phyloP scores from a whole-genome alignment of 2,329 filamentous ascomycete species.

The Colletotrichum noveboracense region DNA sequence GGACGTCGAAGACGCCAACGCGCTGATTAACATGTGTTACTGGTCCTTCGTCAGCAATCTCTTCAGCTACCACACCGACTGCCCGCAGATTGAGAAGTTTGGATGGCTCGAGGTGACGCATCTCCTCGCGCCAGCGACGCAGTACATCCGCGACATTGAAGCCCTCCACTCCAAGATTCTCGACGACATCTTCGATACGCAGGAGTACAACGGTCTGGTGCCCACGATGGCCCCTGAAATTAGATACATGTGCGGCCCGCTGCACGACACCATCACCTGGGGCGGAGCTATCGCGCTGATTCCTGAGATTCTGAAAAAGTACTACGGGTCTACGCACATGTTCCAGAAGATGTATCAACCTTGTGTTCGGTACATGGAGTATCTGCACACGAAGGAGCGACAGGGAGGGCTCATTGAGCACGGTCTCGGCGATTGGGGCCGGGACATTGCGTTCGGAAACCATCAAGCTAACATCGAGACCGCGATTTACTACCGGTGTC shows the following conservation, averaged over 20 bases:
- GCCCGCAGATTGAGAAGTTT: conserved; percentile 52
- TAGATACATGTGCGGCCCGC: conserved; percentile 49
- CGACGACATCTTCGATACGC: conserved; percentile 50
- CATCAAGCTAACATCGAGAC: conserved; percentile 50
- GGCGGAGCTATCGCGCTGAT: conserved; percentile 42
- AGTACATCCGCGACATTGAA: conserved; percentile 52
- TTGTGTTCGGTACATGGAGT: conserved; percentile 45
- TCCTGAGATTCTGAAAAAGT: conserved; percentile 40
- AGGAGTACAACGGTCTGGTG: conserved; percentile 47
- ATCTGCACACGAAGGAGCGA: conserved; percentile 42
- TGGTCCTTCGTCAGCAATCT: conserved; percentile 49
- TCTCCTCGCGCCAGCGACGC: conserved; percentile 47
- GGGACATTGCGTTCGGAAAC: conserved; percentile 46
- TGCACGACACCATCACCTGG: conserved; percentile 52
- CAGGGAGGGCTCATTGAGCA: conserved; percentile 46
- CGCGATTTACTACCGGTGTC: conserved; percentile 46
- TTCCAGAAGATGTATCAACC: conserved; percentile 41
- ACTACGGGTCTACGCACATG: conserved; percentile 42
- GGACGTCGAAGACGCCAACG: conserved; percentile 44
- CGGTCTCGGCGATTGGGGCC: conserved; percentile 48
- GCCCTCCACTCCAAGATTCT: conserved; percentile 50
- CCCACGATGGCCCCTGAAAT: conserved; percentile 53
- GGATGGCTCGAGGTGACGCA: conserved; percentile 53
- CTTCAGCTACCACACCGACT: conserved; percentile 53
- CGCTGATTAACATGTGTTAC: conserved; percentile 46